phyloP scores from a whole-genome alignment of 495 filamentous ascomycete genomes.

The Chaetomium cochliodes region DNA sequence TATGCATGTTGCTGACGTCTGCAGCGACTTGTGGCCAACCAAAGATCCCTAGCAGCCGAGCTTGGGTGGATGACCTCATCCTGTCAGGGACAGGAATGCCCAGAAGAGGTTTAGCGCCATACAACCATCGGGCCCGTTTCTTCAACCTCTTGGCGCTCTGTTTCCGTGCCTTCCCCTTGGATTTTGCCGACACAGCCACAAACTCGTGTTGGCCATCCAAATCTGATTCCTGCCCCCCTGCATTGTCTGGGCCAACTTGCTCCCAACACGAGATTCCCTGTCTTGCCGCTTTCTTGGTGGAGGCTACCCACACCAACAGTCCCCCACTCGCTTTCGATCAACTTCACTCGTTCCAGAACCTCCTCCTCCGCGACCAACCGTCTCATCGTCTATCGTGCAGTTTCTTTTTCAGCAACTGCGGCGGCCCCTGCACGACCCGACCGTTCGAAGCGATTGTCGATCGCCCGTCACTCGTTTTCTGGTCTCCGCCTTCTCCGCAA shows the following conservation, averaged over 20 bases:
- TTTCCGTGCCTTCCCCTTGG: conserved; percentile 8
- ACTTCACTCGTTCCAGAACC: conserved; percentile 15
- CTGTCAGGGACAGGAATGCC: neutral
- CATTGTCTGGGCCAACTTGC: conserved; percentile 5
- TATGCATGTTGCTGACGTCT: neutral
- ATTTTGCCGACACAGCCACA: conserved; percentile 13
- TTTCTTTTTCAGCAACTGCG: neutral
- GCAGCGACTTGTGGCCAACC: conserved; percentile 4
- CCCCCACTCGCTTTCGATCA: conserved; percentile 3
- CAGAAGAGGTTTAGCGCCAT: conserved; percentile 6
- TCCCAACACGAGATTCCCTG: conserved; percentile 19
- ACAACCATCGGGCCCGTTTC: neutral
- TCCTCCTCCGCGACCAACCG: neutral
- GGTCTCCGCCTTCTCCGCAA: conserved; percentile 5
- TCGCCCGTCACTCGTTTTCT: conserved; percentile 21
- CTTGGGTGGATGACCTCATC: conserved; percentile 6
- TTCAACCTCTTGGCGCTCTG: conserved; percentile 9
- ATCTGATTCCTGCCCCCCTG: conserved; percentile 1
- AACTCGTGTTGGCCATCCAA: conserved; percentile 18
- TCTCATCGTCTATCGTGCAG: neutral
- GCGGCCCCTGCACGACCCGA: neutral
- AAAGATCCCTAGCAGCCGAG: neutral
- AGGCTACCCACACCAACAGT: neutral
- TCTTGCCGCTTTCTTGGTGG: neutral
- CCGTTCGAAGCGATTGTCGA: conserved; percentile 1